phyloP scores from a whole-genome alignment of 2,329 filamentous ascomycete genomes.

The Lasiodiplodia sp. region DNA sequence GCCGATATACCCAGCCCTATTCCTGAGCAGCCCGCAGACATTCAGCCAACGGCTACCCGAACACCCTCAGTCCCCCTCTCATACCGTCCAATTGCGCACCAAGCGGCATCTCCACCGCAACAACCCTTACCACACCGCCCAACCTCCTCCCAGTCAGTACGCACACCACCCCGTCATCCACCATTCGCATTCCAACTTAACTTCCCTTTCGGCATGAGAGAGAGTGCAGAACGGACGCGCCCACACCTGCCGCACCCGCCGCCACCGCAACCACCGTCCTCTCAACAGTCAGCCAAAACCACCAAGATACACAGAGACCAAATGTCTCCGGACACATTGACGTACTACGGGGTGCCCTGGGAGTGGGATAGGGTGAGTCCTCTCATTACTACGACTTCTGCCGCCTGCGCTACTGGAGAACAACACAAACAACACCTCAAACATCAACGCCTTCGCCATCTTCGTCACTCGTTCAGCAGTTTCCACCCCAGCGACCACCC shows the following conservation, averaged over 20 bases:
- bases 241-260: background rate
- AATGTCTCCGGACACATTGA: constrained; percentile 49
- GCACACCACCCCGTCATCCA: constrained; percentile 1
- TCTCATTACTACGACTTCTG: background rate
- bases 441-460: background rate
- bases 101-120: background rate
- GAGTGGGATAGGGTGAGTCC: constrained; percentile 55
- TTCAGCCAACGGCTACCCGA: background rate
- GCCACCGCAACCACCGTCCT: background rate
- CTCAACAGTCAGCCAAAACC: background rate
- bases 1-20: background rate
- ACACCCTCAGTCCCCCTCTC: background rate
- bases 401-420: background rate
- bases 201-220: background rate
- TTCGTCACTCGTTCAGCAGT: background rate
- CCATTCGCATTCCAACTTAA: constrained; percentile 14
- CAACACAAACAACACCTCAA: background rate
- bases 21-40: background rate
- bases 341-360: constrained; percentile 58
- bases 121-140: background rate
- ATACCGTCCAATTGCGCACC: background rate
- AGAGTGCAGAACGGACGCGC: background rate
- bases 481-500: background rate
- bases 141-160: background rate
- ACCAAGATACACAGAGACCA: constrained; percentile 30